Percentiles rank a stretch among this genome's conserved stretches.
Evolutionary conservation across 1,284 basidiomycete species (phyloP).

Genomic region (Somion occarium): DNA sequence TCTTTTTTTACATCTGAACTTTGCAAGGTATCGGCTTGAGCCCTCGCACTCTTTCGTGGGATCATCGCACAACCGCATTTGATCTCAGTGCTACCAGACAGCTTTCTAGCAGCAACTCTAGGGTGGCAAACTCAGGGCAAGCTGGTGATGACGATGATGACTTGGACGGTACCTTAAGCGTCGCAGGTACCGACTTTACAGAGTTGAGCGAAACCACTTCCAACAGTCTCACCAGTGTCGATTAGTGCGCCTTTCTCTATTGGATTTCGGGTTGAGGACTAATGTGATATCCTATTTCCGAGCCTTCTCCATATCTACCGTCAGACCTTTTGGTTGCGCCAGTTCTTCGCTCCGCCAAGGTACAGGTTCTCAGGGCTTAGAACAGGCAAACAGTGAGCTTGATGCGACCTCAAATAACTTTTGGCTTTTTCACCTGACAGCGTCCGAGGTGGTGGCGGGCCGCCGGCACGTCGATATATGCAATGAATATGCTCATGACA

Average conservation of each 20-base stretch:
- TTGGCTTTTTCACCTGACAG: not conserved
- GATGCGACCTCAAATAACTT: not conserved
- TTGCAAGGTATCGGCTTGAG: conserved; percentile 24
- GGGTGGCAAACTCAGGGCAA: conserved; percentile 17
- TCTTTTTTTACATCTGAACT: conserved; percentile 16
- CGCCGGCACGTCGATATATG: not conserved
- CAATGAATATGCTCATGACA: not conserved
- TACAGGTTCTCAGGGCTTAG: too few species aligned
- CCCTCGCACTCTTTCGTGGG: conserved; percentile 27
- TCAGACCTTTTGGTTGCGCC: too few species aligned
- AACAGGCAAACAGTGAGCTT: too few species aligned
- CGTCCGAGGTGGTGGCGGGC: not conserved
- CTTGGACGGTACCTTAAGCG: conserved; percentile 29
- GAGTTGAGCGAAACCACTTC: conserved; percentile 27
- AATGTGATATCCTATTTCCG: not conserved
- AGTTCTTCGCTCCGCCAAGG: too few species aligned
- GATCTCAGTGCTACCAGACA: conserved; percentile 8
- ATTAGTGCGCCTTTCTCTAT: conserved; percentile 28
- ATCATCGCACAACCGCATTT: conserved; percentile 15
- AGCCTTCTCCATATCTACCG: not conserved
- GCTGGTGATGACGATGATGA: conserved; percentile 26
- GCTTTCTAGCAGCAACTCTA: conserved; percentile 17
- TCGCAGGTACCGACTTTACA: conserved; percentile 37
- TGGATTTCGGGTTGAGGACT: not conserved
- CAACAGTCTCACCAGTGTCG: conserved; percentile 54